These are phyloP conservation scores for Populus tomentosa DNA, from an alignment of 441 rosid species.

Conservation along the genomic window DNA sequence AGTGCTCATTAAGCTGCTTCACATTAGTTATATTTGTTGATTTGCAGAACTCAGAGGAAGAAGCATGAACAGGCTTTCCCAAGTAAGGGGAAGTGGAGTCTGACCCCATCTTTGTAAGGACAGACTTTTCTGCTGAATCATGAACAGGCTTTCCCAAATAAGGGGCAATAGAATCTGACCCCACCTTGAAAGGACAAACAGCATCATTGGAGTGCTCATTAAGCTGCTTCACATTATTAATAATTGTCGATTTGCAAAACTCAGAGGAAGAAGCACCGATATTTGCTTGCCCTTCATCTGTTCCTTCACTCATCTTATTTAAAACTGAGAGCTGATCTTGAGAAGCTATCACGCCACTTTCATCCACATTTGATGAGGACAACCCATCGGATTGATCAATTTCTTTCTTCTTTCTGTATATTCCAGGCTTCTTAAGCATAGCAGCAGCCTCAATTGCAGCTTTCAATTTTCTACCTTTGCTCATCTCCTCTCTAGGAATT, in stretches of 20 bases:
- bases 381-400: conserved; percentile 47
- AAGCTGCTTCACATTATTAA: conserved; percentile 37
- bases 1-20: conserved; percentile 34
- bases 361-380: conserved; percentile 37
- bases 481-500: conserved; percentile 44
- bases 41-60: conserved; percentile 32
- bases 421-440: conserved; percentile 68
- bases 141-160: conserved; percentile 29
- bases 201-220: conserved; percentile 29
- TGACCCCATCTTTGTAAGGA: conserved; percentile 34
- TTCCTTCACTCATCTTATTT: conserved; percentile 42
- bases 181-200: conserved; percentile 33
- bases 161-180: conserved; percentile 32
- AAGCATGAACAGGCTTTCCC: conserved; percentile 55
- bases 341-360: conserved; percentile 25
- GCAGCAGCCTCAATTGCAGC: conserved; percentile 76
- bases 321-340: conserved; percentile 46
- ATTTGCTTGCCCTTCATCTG: conserved; percentile 39
- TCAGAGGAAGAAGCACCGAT: conserved; percentile 30
- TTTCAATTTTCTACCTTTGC: conserved; percentile 59
- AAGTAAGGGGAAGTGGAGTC: conserved; percentile 56
- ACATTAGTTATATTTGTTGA: conserved; percentile 30
- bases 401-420: conserved; percentile 53
- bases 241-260: conserved; percentile 31
- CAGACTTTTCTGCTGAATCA: conserved; percentile 27